A percentile compares a stretch with the other conserved stretches of the same genome.
These are phyloP conservation scores for Nemophila menziesii DNA, from an alignment of 257 asterid species.

Conservation along the genomic window DNA sequence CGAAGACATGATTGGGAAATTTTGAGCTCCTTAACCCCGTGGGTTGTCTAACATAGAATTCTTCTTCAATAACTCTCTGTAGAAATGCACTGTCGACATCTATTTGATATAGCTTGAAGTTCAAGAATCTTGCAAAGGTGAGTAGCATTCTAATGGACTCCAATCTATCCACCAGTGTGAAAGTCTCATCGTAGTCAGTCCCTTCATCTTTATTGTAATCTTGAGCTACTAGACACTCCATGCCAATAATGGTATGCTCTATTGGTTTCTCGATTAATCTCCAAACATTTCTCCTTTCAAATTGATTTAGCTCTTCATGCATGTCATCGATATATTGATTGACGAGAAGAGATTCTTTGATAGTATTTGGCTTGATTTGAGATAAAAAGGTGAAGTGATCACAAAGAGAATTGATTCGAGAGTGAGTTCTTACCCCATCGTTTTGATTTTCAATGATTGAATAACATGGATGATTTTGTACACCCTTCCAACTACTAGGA, in stretches of 20 bases:
- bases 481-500: background rate
- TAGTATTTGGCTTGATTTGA: background rate
- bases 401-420: background rate
- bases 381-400: background rate
- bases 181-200: background rate
- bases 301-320: background rate
- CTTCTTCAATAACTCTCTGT: background rate
- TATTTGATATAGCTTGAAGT: background rate
- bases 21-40: background rate
- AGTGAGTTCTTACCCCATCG: background rate
- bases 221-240: background rate
- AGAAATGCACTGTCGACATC: background rate
- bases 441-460: background rate
- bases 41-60: background rate
- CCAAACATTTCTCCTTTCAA: background rate
- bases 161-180: background rate
- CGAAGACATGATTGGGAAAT: background rate
- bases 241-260: background rate
- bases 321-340: background rate
- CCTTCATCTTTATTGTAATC: background rate
- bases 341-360: background rate
- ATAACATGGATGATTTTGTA: background rate
- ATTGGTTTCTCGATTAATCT: background rate
- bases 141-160: background rate
- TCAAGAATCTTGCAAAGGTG: background rate